Evolutionary conservation across 2,329 filamentous ascomycete genomes (phyloP), one percentile per base, ranked within the genome.

Genomic region (Fusarium paranaense): DNA sequence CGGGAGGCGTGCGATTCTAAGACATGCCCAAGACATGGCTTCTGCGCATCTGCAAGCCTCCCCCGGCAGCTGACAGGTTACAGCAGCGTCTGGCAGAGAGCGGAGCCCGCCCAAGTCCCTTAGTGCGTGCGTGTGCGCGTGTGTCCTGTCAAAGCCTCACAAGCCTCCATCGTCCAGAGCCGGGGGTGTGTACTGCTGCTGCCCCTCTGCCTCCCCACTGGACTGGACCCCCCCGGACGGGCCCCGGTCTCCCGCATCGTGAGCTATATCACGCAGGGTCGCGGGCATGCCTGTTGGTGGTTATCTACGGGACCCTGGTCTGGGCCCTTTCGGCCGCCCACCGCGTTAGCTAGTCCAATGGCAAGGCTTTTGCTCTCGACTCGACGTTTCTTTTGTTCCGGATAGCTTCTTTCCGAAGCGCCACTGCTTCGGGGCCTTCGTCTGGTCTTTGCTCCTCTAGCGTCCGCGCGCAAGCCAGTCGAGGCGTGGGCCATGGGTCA

Each of bases 241-340:
- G 25, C 47, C 47, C 45, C 45, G 25, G 61, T 63, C 47, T 54
- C 61, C 47, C 45, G 47, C 61, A 52, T 35, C 42, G 32, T 62
- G 27, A 52, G 59, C 59, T 18, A 25, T 47, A 56, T 42, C 61
- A 63, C 47, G 61, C 61, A 54, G 45, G 45, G 32, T 18, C 47
- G 16, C 42, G 5, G 32, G 11, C 30, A 50, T 62, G 42, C 42
- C 30, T 52, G 59, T 52, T 52, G 25, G 42, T 14, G n/a, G 30
- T 35, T 56, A 25, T 38, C 20, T 20, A 32, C 18, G 20, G 54
- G 33, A 58, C 54, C 54, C 54, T 58, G 32, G 54, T 38, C 54
- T 37, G 20, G 22, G 20, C 32, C 22, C 20, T 25, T 16, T 47
- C 42, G 42, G 14, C 42, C 32, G 32, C 27, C 27, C 18, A 42